phyloP scores from a whole-genome alignment of 805 yeast species.

The Yamadazyma olivae region DNA sequence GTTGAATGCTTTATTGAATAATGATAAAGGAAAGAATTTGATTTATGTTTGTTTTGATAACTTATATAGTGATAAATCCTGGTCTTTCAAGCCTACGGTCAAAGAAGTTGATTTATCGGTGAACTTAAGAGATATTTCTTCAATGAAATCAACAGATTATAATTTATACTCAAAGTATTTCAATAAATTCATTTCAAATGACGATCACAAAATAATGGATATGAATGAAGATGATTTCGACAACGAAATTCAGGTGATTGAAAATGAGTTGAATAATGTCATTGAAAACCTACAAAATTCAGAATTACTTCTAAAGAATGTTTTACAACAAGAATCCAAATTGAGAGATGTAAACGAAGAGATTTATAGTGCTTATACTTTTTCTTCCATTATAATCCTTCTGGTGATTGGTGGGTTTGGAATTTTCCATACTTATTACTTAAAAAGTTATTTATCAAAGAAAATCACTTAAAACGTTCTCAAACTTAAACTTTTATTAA shows the following conservation, averaged over 20 bases:
- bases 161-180: slow-evolving; percentile 34
- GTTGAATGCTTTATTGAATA: slow-evolving; percentile 15
- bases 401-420: slow-evolving; percentile 28
- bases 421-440: slow-evolving; percentile 26
- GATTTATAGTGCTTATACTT: slow-evolving; percentile 33
- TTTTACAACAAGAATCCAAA: slow-evolving; percentile 31
- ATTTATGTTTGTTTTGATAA: slow-evolving; percentile 43
- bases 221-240: slow-evolving; percentile 31
- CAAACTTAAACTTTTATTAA: neutral
- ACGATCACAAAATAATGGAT: slow-evolving; percentile 9
- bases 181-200: slow-evolving; percentile 14
- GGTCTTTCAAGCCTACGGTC: slow-evolving; percentile 34
- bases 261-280: slow-evolving; percentile 29
- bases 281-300: slow-evolving; percentile 28
- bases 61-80: slow-evolving; percentile 37
- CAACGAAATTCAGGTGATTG: slow-evolving; percentile 23
- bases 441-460: slow-evolving; percentile 27
- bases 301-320: slow-evolving; percentile 21
- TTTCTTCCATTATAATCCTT: slow-evolving; percentile 23
- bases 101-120: slow-evolving; percentile 34
- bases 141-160: slow-evolving; percentile 34
- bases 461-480: too few relatives aligned
- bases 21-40: slow-evolving; percentile 22
- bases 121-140: slow-evolving; percentile 32
- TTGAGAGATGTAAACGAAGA: slow-evolving; percentile 38